Percentiles rank a stretch among this genome's conserved stretches.
These are phyloP conservation scores for Skeletonema grethae DNA, from an alignment of 108 stramenopile species.

Conservation along the genomic window DNA sequence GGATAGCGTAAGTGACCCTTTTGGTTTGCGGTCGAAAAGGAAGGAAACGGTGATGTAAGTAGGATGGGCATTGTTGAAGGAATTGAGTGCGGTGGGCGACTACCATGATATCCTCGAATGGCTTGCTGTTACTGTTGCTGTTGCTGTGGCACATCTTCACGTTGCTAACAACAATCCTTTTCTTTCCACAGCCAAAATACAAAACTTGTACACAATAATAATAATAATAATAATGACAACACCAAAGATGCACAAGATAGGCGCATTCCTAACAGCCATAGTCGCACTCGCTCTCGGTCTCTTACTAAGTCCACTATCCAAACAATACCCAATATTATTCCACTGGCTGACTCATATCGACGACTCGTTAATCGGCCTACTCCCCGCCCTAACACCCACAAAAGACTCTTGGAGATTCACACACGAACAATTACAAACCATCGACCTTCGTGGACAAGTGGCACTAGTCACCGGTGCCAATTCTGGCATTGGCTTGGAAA, in stretches of 20 bases:
- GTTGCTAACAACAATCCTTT: too few relatives aligned
- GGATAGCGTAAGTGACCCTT: too few relatives aligned
- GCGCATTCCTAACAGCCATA: slow-evolving; percentile 2
- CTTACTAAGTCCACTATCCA: slow-evolving; percentile 16
- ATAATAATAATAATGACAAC: background rate
- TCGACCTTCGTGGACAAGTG: slow-evolving; percentile 53
- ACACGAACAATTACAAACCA: slow-evolving; percentile 17
- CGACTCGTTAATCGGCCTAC: slow-evolving; percentile 12
- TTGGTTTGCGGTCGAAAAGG: too few relatives aligned
- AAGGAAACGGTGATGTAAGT: too few relatives aligned
- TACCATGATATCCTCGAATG: too few relatives aligned
- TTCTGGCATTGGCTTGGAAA: slow-evolving; percentile 56
- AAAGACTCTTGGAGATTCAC: slow-evolving; percentile 19
- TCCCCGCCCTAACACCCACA: slow-evolving; percentile 11
- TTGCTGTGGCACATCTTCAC: too few relatives aligned
- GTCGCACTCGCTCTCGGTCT: slow-evolving; percentile 21
- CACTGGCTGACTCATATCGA: slow-evolving; percentile 6
- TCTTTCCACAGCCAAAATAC: too few relatives aligned
- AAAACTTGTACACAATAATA: background rate
- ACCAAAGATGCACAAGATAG: background rate
- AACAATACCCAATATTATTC: slow-evolving; percentile 23
- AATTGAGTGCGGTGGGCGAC: too few relatives aligned
- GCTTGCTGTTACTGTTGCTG: too few relatives aligned
- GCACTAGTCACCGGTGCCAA: slow-evolving; percentile 67
- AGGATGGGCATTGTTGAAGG: too few relatives aligned